Evolutionary conservation across 768 basidiomycete genomes (phyloP).

Genomic region (Cystobasidium onofrii): DNA sequence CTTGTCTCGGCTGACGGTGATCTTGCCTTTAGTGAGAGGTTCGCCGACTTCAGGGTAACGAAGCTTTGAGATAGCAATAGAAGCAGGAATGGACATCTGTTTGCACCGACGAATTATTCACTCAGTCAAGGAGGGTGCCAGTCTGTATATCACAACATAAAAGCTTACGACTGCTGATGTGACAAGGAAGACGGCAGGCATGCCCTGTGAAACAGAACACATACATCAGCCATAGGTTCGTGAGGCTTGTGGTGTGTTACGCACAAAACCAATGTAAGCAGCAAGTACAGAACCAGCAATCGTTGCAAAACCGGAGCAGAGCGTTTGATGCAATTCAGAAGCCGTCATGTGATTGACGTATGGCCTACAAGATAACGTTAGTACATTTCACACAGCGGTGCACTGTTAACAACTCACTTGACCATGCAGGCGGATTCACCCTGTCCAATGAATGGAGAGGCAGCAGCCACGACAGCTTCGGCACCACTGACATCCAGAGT

Average conservation of each 20-base stretch:
- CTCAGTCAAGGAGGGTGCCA: neutral
- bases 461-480: constrained; percentile 83
- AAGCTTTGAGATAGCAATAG: constrained; percentile 82
- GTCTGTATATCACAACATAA: neutral
- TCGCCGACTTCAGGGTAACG: constrained; percentile 75
- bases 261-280: constrained; percentile 60
- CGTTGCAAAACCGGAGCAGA: constrained; percentile 62
- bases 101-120: constrained; percentile 73
- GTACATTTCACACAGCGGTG: constrained; percentile 56
- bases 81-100: constrained; percentile 91
- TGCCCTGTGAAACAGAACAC: constrained; percentile 34
- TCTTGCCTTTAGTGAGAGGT: constrained; percentile 71
- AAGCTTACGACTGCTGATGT: constrained; percentile 15
- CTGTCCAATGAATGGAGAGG: constrained; percentile 88
- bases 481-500: constrained; percentile 86
- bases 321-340: constrained; percentile 32
- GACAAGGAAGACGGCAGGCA: constrained; percentile 51
- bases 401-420: constrained; percentile 48
- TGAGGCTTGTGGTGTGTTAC: neutral
- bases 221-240: neutral
- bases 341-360: constrained; percentile 67
- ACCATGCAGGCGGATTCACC: constrained; percentile 83
- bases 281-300: constrained; percentile 82
- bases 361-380: neutral
- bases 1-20: constrained; percentile 71